A percentile compares a stretch with the other conserved stretches of the same genome.
Evolutionary conservation across 495 filamentous ascomycete genomes (phyloP).

Genomic region (Amphirosellinia nigrospora): DNA sequence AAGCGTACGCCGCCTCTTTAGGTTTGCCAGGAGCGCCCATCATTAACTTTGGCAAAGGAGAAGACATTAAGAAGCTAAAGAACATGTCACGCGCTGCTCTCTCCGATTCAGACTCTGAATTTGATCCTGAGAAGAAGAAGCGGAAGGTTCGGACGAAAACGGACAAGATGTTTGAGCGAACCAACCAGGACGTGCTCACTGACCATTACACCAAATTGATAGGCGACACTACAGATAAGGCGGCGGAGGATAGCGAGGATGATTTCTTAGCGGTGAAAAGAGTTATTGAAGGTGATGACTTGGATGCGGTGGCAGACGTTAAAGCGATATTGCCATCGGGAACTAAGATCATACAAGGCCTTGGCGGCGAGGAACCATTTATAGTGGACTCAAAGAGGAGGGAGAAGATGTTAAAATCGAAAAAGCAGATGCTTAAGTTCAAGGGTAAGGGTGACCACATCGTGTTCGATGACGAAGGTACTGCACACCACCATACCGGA

Average conservation of each 20-base stretch:
- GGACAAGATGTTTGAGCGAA: slow-evolving; percentile 94
- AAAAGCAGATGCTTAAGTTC: slow-evolving; percentile 89
- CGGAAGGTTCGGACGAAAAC: slow-evolving; percentile 82
- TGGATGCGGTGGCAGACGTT: slow-evolving; percentile 44
- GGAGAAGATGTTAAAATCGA: slow-evolving; percentile 90
- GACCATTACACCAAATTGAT: slow-evolving; percentile 89
- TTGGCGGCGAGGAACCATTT: slow-evolving; percentile 67
- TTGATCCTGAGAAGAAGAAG: slow-evolving; percentile 62
- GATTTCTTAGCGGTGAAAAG: slow-evolving; percentile 92
- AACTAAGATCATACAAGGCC: slow-evolving; percentile 55
- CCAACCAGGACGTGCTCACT: slow-evolving; percentile 92
- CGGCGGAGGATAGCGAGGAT: slow-evolving; percentile 59
- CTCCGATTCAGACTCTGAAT: slow-evolving; percentile 55
- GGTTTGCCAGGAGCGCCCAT: slow-evolving; percentile 89
- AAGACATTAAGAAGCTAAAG: slow-evolving; percentile 83
- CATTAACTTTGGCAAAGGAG: slow-evolving; percentile 89
- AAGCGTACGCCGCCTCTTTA: slow-evolving; percentile 82
- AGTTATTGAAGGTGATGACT: slow-evolving; percentile 64
- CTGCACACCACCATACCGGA: slow-evolving; percentile 83
- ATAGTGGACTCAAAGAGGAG: slow-evolving; percentile 90
- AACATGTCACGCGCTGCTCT: slow-evolving; percentile 73
- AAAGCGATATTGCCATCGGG: slow-evolving; percentile 35
- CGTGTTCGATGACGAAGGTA: slow-evolving; percentile 91
- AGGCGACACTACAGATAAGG: slow-evolving; percentile 62
- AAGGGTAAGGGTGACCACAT: slow-evolving; percentile 84